These are phyloP conservation scores for Sarcodon aspratus DNA, from an alignment of 768 basidiomycete species.

Conservation along the genomic window DNA sequence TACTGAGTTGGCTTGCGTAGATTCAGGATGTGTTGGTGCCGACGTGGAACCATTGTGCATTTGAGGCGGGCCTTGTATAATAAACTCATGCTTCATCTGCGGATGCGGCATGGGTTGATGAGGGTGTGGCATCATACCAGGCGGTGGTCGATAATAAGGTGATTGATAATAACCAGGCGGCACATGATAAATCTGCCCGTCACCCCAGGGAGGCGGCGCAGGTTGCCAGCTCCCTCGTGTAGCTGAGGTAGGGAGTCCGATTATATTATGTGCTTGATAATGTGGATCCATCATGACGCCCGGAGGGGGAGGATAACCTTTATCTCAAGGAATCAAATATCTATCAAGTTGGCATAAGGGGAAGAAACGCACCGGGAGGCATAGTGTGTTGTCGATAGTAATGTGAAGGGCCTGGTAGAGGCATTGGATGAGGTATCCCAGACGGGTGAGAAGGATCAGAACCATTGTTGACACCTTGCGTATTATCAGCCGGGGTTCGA, in stretches of 20 bases:
- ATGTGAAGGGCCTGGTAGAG: constrained; percentile 32
- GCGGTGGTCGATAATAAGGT: constrained; percentile 4
- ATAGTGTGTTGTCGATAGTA: constrained; percentile 61
- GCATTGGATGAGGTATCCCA: constrained; percentile 19
- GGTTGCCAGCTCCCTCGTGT: constrained; percentile 31
- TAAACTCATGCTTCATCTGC: constrained; percentile 6
- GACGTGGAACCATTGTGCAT: constrained; percentile 26
- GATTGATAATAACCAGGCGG: constrained; percentile 3
- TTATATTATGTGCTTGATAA: constrained; percentile 21
- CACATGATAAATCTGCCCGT: constrained; percentile 2
- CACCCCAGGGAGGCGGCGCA: constrained; percentile 2
- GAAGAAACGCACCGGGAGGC: constrained; percentile 25
- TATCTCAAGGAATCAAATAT: constrained; percentile 1
- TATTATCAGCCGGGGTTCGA: constrained; percentile 33
- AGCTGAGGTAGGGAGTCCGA: constrained; percentile 43
- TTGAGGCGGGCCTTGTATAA: constrained; percentile 29
- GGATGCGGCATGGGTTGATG: no score
- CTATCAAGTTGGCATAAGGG: constrained; percentile 1
- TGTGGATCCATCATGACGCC: constrained; percentile 31
- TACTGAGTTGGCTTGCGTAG: constrained; percentile 11
- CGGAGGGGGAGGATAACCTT: constrained; percentile 32
- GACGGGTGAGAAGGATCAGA: constrained; percentile 15
- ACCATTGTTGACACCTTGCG: constrained; percentile 16
- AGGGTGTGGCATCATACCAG: constrained; percentile 8
- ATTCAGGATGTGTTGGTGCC: constrained; percentile 5